phyloP scores from a whole-genome alignment of 73 alveolate species.

The Paramecium primaurelia region DNA sequence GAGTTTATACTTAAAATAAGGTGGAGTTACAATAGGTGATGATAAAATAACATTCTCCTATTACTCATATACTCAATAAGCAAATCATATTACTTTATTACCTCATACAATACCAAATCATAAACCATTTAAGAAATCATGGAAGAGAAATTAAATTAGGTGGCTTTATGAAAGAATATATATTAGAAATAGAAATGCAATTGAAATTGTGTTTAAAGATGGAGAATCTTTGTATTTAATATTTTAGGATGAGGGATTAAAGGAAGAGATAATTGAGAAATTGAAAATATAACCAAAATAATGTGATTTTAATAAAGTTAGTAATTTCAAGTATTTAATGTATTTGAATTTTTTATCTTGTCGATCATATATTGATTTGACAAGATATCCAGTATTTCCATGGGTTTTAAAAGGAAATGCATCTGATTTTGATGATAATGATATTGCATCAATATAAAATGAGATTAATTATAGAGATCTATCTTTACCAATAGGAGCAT shows the following conservation, averaged over 20 bases:
- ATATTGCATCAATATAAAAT: conserved; percentile 37
- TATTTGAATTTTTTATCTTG: conserved; percentile 81
- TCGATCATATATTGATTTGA: conserved; percentile 88
- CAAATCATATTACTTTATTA: background rate
- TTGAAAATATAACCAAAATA: background rate
- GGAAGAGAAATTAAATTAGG: background rate
- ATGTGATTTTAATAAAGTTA: background rate
- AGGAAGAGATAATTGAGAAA: background rate
- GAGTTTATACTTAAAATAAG: background rate
- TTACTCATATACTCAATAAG: background rate
- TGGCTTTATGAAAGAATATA: background rate
- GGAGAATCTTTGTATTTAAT: background rate
- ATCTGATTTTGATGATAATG: conserved; percentile 42
- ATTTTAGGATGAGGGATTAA: background rate
- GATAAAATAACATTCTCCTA: background rate
- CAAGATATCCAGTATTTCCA: conserved; percentile 97
- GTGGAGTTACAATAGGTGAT: background rate
- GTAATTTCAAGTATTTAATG: conserved; percentile 87
- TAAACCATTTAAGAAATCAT: background rate
- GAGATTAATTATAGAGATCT: conserved; percentile 57
- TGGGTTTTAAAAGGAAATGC: conserved; percentile 79
- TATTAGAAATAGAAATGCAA: conserved; percentile 27
- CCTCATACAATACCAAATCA: background rate
- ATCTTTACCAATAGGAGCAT: conserved; percentile 83
- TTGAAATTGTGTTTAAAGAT: background rate